A percentile compares a stretch with the other conserved stretches of the same genome.
Conservation (phyloP, 805 yeast species). For the Sugiyamaella floridensis region DNA sequence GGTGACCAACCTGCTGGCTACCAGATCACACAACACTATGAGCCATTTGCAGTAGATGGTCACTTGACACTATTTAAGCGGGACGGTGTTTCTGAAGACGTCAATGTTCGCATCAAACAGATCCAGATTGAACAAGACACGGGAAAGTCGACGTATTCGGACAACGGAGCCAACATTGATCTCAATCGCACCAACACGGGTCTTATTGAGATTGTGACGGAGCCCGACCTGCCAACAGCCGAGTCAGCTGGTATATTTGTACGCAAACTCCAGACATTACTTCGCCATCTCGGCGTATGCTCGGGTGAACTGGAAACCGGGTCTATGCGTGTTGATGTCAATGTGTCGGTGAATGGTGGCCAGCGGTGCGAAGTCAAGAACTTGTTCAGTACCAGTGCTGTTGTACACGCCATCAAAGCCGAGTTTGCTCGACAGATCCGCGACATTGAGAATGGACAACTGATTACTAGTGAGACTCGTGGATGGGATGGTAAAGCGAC, state of each 20-base stretch:
- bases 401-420: constrained; percentile 59
- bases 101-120: constrained; percentile 60
- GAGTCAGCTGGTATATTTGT: constrained; percentile 71
- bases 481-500: constrained; percentile 86
- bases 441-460: constrained; percentile 37
- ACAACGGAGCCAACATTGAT: constrained; percentile 50
- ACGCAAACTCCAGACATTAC: constrained; percentile 67
- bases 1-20: constrained; percentile 96
- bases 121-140: constrained; percentile 94
- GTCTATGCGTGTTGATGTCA: constrained; percentile 91
- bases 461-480: constrained; percentile 59
- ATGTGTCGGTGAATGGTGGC: constrained; percentile 65
- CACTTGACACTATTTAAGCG: constrained; percentile 39
- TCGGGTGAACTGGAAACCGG: constrained; percentile 92
- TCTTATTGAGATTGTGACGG: constrained; percentile 82
- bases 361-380: constrained; percentile 85
- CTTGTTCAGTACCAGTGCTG: constrained; percentile 75
- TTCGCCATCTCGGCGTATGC: constrained; percentile 64
- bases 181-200: constrained; percentile 82
- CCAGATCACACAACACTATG: constrained; percentile 85
- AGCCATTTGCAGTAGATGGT: constrained; percentile 74
- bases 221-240: constrained; percentile 69
- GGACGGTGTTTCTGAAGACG: constrained; percentile 45
- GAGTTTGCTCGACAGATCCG: constrained; percentile 68
- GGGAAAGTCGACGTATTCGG: constrained; percentile 62